These are phyloP conservation scores for Paraphaeosphaeria minitans DNA, from an alignment of 2,329 filamentous ascomycete genomes.

Conservation along the genomic window DNA sequence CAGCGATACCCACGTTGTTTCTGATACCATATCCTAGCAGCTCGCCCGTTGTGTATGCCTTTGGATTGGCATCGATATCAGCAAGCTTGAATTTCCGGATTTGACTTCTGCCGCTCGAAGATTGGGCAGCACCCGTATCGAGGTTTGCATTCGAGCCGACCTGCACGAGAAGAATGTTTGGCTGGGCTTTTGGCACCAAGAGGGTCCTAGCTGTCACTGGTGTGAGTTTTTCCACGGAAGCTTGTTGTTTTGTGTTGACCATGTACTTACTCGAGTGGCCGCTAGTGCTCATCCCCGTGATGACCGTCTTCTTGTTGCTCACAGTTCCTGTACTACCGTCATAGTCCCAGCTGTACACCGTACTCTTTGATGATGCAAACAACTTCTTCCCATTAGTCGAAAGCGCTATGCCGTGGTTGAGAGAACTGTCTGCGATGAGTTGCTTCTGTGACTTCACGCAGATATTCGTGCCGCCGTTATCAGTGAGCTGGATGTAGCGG, in stretches of 20 bases:
- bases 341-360: conserved; percentile 28
- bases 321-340: conserved; percentile 27
- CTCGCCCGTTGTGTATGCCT: conserved; percentile 55
- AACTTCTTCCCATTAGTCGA: conserved; percentile 30
- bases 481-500: conserved; percentile 25
- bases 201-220: conserved; percentile 17
- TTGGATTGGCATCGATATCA: conserved; percentile 28
- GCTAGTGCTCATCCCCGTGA: conserved; percentile 27
- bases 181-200: conserved; percentile 24
- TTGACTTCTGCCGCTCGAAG: conserved; percentile 63
- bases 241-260: neutral
- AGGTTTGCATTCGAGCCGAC: conserved; percentile 66
- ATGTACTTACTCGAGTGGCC: conserved; percentile 18
- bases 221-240: neutral
- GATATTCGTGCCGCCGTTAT: conserved; percentile 28
- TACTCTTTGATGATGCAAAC: conserved; percentile 25
- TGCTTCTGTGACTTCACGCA: conserved; percentile 26
- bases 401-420: conserved; percentile 32
- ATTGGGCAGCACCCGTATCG: conserved; percentile 57
- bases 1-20: conserved; percentile 70
- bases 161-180: conserved; percentile 63
- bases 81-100: conserved; percentile 63
- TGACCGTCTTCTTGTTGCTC: conserved; percentile 26
- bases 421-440: conserved; percentile 21
- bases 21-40: conserved; percentile 68